Evolutionary conservation across 805 yeast genomes (phyloP).

Genomic region (Pichia cabralensis): DNA sequence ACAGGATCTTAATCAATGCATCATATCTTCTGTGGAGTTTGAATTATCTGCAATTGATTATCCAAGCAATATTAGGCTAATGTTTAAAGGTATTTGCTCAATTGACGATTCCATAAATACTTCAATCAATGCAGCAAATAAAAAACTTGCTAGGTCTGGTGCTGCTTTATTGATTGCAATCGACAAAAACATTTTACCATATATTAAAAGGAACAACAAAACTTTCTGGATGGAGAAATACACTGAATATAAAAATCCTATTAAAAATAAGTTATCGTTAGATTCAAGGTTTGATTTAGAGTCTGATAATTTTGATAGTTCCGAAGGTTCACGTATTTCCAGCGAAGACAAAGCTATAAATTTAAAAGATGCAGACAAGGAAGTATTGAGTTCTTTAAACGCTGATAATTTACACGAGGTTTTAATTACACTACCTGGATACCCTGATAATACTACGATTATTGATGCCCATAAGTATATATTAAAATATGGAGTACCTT

Average conservation of each 20-base stretch:
- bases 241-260: neutral
- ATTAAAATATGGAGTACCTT: too few species aligned
- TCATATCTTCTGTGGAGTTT: neutral
- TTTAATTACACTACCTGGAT: too few species aligned
- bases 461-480: too few species aligned
- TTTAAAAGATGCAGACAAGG: too few species aligned
- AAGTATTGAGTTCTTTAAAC: too few species aligned
- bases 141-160: constrained; percentile 9
- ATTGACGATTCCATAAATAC: neutral
- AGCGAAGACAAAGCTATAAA: too few species aligned
- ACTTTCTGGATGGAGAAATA: constrained; percentile 6
- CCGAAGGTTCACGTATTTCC: neutral
- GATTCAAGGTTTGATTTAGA: constrained; percentile 5
- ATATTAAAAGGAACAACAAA: constrained; percentile 2
- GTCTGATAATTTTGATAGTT: too few species aligned
- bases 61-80: neutral
- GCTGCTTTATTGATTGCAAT: constrained; percentile 7
- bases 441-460: too few species aligned
- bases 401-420: too few species aligned
- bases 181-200: neutral
- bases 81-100: constrained; percentile 3
- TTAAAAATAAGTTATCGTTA: neutral
- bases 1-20: constrained; percentile 8
- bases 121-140: constrained; percentile 3
- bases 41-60: constrained; percentile 1